Percentiles rank a stretch among this genome's conserved stretches.
Evolutionary conservation across 805 yeast genomes (phyloP).

Genomic region (Metschnikowia sp.): DNA sequence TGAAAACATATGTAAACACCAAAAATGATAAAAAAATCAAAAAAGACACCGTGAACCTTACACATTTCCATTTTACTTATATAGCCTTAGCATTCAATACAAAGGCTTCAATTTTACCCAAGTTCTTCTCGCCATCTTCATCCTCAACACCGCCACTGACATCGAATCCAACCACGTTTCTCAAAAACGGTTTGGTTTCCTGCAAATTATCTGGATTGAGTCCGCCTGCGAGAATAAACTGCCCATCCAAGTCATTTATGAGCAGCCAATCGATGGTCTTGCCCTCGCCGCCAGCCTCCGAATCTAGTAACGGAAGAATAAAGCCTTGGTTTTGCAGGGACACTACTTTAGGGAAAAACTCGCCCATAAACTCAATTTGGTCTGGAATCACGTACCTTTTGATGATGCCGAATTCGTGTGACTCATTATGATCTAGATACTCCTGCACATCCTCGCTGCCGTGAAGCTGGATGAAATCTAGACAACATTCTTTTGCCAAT

Average conservation of each 20-base stretch:
- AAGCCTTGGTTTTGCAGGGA: conserved; percentile 30
- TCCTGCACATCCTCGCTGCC: conserved; percentile 60
- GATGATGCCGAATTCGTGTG: conserved; percentile 56
- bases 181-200: conserved; percentile 41
- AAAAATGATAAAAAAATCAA: too few relatives aligned
- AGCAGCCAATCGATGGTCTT: conserved; percentile 66
- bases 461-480: conserved; percentile 87
- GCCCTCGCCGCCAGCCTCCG: conserved; percentile 93
- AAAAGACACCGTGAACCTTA: too few relatives aligned
- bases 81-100: conserved; percentile 45
- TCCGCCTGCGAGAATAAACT: conserved; percentile 85
- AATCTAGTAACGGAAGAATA: conserved; percentile 67
- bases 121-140: conserved; percentile 69
- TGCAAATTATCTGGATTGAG: conserved; percentile 70
- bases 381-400: conserved; percentile 63
- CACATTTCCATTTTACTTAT: not conserved
- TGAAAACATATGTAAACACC: too few relatives aligned
- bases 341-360: conserved; percentile 12
- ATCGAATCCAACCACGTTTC: conserved; percentile 83
- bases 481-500: conserved; percentile 39
- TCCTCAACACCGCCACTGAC: conserved; percentile 93
- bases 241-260: conserved; percentile 23
- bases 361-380: conserved; percentile 40
- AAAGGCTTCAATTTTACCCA: conserved; percentile 56
- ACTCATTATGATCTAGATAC: conserved; percentile 41